These are phyloP conservation scores for Colletotrichum tofieldiae DNA, from an alignment of 2,329 filamentous ascomycete genomes.

Conservation along the genomic window DNA sequence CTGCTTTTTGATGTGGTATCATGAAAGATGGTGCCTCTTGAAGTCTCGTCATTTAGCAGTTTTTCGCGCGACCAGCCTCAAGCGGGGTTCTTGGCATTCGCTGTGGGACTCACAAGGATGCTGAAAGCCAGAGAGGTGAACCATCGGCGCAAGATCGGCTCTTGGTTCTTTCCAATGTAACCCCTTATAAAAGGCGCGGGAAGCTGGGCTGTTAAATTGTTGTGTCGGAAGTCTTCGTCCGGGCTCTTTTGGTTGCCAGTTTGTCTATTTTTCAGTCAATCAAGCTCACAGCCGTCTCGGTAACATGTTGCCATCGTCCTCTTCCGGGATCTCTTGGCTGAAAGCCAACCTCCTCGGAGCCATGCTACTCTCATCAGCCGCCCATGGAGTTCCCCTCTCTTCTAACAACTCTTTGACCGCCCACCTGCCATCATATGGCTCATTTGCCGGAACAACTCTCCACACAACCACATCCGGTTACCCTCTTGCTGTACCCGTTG, in stretches of 20 bases:
- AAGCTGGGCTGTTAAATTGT: background rate
- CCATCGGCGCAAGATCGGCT: background rate
- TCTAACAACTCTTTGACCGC: constrained; percentile 1
- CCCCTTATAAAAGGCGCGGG: background rate
- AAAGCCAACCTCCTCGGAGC: background rate
- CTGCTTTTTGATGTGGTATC: background rate
- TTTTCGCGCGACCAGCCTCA: background rate
- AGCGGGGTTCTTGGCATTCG: background rate
- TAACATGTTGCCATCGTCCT: background rate
- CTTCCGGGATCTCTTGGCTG: background rate
- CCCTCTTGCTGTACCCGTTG: constrained; percentile 14
- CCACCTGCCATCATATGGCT: constrained; percentile 13
- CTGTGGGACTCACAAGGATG: constrained; percentile 1
- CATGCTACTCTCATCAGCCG: background rate
- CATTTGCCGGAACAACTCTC: constrained; percentile 14
- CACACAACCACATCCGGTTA: constrained; percentile 20
- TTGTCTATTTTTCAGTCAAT: background rate
- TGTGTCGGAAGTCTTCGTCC: background rate
- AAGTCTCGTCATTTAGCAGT: background rate
- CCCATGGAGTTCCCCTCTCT: background rate
- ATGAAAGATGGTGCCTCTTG: background rate
- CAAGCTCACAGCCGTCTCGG: background rate
- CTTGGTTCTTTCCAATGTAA: background rate
- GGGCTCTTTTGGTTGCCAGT: background rate
- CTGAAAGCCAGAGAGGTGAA: background rate